Evolutionary conservation across 345 rosid species (phyloP), one percentile per base, ranked within the genome.

Genomic region (Eucalyptus decipiens): DNA sequence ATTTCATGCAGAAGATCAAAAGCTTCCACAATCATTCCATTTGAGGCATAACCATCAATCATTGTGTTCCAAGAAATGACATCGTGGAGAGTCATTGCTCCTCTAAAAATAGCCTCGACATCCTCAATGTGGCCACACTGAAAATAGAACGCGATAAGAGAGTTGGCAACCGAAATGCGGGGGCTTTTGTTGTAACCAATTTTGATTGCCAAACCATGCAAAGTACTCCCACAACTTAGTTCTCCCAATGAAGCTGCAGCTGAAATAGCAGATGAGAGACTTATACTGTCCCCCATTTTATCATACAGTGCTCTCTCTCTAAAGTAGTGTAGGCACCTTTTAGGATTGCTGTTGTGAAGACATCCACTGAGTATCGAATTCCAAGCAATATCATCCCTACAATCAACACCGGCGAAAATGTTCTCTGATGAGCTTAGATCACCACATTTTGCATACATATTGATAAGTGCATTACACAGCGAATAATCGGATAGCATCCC

Each of bases 351-450:
- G 91, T 88, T 94, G 56, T 87, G 90, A 90, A 93, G 93, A 92
- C 92, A 94, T 62, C 94, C 94, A 30, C 92, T 93, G 90, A 93
- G 32, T 37, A 94, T 87, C 11, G 97, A 91, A 91, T 96, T 96
- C 98, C 97, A 96, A 90, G 97, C 91, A 83, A 96, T 90, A 86
- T 89, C 60, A 56, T 94, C 97, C 91, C 93, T 90, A 42, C 34
- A 65, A 42, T 86, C 92, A 94, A 93, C 92, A 88, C 89, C 89
- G 24, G 51, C 34, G 54, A 94, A 94, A 86, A 91, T 86, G 72
- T 88, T 45, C 90, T 93, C 94, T 5, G 94, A 91, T 4, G 95
- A 93, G 88, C 89, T 86, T 89, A 94, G 90, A 88, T 94, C 95
- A 9, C 94, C 89, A 4, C 94, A 92, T 93, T 96, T 92, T 51